Percentiles rank a stretch among this genome's conserved stretches.
These are phyloP conservation scores for Pythium periplocum DNA, from an alignment of 352 stramenopile genomes.

Conservation along the genomic window DNA sequence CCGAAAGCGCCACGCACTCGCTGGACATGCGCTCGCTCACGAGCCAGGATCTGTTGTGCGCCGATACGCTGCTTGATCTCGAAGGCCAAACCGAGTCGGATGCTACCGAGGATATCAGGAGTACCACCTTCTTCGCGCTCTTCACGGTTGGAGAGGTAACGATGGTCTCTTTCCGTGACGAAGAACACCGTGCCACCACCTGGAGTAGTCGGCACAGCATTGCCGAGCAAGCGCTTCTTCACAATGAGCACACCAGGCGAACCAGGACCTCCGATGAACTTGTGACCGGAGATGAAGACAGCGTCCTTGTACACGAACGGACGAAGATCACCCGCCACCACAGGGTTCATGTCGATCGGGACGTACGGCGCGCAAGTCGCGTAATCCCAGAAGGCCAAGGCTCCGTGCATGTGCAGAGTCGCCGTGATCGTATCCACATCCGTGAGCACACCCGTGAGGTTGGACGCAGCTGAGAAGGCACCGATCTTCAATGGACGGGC, in stretches of 20 bases:
- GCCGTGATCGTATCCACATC: constrained; percentile 74
- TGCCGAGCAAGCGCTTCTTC: constrained; percentile 73
- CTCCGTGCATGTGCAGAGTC: constrained; percentile 77
- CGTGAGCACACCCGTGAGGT: constrained; percentile 86
- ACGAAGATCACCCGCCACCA: constrained; percentile 10
- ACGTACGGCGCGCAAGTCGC: constrained; percentile 88
- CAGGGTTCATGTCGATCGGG: constrained; percentile 89
- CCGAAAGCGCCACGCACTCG: constrained; percentile 17
- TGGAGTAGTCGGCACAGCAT: constrained; percentile 22
- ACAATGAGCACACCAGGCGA: constrained; percentile 88
- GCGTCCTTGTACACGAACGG: constrained; percentile 75
- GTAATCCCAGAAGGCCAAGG: constrained; percentile 90
- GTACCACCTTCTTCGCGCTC: constrained; percentile 93
- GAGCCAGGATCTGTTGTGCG: constrained; percentile 15
- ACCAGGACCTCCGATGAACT: constrained; percentile 87
- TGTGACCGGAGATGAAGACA: constrained; percentile 91
- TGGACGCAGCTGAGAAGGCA: constrained; percentile 81
- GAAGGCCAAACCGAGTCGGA: constrained; percentile 80
- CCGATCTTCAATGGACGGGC: constrained; percentile 42
- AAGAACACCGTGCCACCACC: constrained; percentile 29
- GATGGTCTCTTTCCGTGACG: constrained; percentile 18
- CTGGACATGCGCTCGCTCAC: constrained; percentile 20
- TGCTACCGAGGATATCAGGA: constrained; percentile 86
- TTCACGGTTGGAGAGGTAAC: constrained; percentile 73
- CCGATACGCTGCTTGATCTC: constrained; percentile 59